Evolutionary conservation across 805 yeast species (phyloP).

Genomic region (Yamadazyma takamatsuzukensis): DNA sequence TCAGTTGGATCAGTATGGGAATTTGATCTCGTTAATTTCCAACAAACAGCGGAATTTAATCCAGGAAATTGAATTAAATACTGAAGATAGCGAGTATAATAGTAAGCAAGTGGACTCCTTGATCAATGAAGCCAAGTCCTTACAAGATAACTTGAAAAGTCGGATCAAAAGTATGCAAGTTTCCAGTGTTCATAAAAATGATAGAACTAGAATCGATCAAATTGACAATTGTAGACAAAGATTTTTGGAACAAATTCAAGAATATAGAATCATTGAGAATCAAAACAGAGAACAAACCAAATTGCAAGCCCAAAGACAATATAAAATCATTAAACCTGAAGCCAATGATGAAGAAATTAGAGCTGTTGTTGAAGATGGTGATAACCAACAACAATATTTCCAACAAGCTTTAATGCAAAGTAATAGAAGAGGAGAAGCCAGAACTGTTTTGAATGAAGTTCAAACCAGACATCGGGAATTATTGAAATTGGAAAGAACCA

Average conservation of each 20-base stretch:
- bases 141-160: constrained; percentile 70
- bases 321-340: constrained; percentile 81
- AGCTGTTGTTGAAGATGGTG: constrained; percentile 75
- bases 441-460: constrained; percentile 92
- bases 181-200: constrained; percentile 52
- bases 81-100: constrained; percentile 49
- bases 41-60: constrained; percentile 39
- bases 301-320: constrained; percentile 89
- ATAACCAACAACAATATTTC: constrained; percentile 83
- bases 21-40: constrained; percentile 35
- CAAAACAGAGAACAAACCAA: constrained; percentile 80
- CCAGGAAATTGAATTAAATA: constrained; percentile 39
- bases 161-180: constrained; percentile 77
- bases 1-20: constrained; percentile 38
- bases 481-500: constrained; percentile 89
- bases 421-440: constrained; percentile 90
- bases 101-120: constrained; percentile 75
- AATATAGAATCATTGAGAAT: constrained; percentile 81
- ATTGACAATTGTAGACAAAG: constrained; percentile 84
- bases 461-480: constrained; percentile 94
- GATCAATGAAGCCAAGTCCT: constrained; percentile 71
- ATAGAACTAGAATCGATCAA: constrained; percentile 81
- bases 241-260: constrained; percentile 83
- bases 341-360: constrained; percentile 81
- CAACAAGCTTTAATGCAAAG: constrained; percentile 87